Evolutionary conservation across 2,329 filamentous ascomycete species (phyloP), one percentile per base, ranked within the genome.

Genomic region (Nigrospora oryzae): DNA sequence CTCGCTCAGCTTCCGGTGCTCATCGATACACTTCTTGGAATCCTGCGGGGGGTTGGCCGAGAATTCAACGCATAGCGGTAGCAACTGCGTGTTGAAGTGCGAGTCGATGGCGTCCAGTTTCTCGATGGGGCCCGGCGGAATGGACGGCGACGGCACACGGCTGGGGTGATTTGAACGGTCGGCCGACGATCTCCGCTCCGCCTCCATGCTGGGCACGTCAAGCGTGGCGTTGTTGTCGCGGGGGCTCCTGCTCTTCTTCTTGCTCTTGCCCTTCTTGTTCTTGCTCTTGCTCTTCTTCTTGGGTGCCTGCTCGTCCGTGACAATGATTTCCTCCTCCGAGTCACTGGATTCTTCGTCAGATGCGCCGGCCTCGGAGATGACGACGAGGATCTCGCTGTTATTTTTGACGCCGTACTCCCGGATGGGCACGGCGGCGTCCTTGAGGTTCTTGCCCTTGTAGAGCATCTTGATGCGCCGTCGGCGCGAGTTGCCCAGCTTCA

Each of bases 1-100:
- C 68, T 93, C 87, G 4, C 79, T 82, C 15, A 93, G 63, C 59
- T 77, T 83, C 60, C 84, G 81, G 60, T 91, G 83, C 57, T 90
- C 84, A 32, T 89, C 86, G 13, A 77, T 75, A 41, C 77, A 70
- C 70, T 85, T 88, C 61, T 83, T 81, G 35, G 67, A 57, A 42
- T 89, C 84, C 4, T 64, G 59, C 0, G 87, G 86, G 11, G 87
- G 83, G 10, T 73, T 68, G 6, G 66, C 67, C 16, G 75, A 73
- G 59, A 80, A 91, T 19, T 80, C 64, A 4, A 74, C 63, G 54
- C 81, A 86, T 7, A 83, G 60, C 1, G 85, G 84, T n/a, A 83
- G 63, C 50, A 86, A 76, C 44, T 80, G 74, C 28, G 67, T 70
- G 38, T 76, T 72, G 55, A 90, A 86, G 53, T 84, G 79, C 32